Evolutionary conservation across 2,329 filamentous ascomycete genomes (phyloP), one percentile per base, ranked within the genome.

Genomic region (Fusarium nurragi): DNA sequence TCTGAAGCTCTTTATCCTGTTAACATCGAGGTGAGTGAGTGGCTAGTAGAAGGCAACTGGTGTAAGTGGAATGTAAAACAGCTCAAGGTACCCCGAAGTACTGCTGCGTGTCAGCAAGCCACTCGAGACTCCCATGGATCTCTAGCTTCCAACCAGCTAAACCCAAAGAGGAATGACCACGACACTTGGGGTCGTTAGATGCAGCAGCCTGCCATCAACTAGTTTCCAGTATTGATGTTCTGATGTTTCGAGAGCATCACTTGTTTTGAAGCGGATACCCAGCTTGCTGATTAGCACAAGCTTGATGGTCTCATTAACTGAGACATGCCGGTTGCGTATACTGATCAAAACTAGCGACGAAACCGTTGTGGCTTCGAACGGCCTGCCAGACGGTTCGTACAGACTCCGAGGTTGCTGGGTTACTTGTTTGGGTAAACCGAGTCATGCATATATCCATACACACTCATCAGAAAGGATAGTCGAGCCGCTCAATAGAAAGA

Each of bases 361-460:
- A 61, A 48, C 41, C 54, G 61, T 68, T 68, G 61, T 64, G 59
- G 68, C 68, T 71, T 64, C 43, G 9, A 37, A 21, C 37, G 21
- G 19, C 32, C 52, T 41, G 25, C n/a, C 37, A 52, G 32, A 59
- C 11, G 8, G 32, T 26, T 52, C 22, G 38, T 26, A 32, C 30
- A 46, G 66, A 34, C 7, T 34, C 32, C 13, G 14, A 34, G n/a
- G 25, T 11, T 26, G 25, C 16, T 34, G 69, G 61, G 22, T 67
- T 72, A 68, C 70, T 64, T 22, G 26, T 60, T 71, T 61, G 18
- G 68, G 70, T 23, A 72, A 71, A 53, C 70, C 69, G 70, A 50
- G 18, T 55, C 34, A 59, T 55, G 34, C 40, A 43, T 47, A 52
- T 36, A 39, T 23, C 26, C 37, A 41, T 46, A 52, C 14, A 34